Evolutionary conservation across 306 rosid species (phyloP).

Genomic region (Prunus davidiana): DNA sequence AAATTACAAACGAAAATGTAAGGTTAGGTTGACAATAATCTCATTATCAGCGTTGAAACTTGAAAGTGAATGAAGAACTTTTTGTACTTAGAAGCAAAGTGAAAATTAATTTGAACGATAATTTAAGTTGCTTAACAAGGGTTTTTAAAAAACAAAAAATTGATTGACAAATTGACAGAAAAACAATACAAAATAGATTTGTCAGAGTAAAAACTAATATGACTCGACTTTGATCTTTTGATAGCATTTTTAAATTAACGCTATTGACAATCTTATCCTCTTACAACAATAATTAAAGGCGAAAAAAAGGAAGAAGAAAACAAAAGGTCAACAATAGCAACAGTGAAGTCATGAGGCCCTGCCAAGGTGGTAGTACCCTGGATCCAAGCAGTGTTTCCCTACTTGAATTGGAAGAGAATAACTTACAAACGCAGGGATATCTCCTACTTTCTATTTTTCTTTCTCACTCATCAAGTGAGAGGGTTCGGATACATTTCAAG

Average conservation of each 20-base stretch:
- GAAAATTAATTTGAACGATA: conserved; percentile 1
- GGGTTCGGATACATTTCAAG: too few relatives aligned
- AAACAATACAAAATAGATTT: too few relatives aligned
- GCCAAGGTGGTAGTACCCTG: background rate
- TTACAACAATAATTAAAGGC: background rate
- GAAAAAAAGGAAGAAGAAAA: background rate
- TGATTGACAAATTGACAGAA: too few relatives aligned
- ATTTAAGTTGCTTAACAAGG: background rate
- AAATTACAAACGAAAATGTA: too few relatives aligned
- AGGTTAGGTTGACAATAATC: background rate
- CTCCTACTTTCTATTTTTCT: too few relatives aligned
- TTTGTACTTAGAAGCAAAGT: conserved; percentile 5
- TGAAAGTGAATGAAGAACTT: background rate
- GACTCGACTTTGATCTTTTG: background rate
- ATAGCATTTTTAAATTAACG: background rate
- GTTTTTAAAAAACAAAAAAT: too few relatives aligned
- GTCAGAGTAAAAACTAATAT: background rate
- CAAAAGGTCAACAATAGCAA: background rate
- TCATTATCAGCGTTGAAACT: background rate
- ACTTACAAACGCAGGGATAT: too few relatives aligned
- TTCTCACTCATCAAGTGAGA: too few relatives aligned
- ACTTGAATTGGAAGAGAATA: too few relatives aligned
- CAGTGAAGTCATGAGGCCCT: background rate
- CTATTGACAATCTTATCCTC: background rate
- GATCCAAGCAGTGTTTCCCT: too few relatives aligned